Evolutionary conservation across 106 monocot species (phyloP), one percentile per base, ranked within the genome.

Genomic region (Narthecium ossifragum): DNA sequence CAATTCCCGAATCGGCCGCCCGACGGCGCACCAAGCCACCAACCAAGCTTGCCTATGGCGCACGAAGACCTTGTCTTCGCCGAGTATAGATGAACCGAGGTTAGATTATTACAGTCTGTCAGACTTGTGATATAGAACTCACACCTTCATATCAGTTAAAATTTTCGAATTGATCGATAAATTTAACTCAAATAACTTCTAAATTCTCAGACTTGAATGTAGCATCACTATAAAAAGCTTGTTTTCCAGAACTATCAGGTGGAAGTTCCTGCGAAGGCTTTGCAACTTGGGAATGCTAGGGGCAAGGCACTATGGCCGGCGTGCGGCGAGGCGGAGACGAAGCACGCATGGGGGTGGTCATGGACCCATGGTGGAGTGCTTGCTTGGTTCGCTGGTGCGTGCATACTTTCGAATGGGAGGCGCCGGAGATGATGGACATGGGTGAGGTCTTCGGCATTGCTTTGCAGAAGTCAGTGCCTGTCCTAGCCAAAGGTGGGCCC

Each of bases 241-340:
- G 48, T 36, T 10, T 10, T n/a, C n/a, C n/a, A n/a, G n/a, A n/a
- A n/a, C n/a, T n/a, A n/a, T n/a, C 48, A 20, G 55, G 28, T 78
- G 71, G 78, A 57, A 67, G 31, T 48, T 59, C 36, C 55, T 67
- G 14, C 78, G 78, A 18, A 57, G 30, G 43, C 31, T 73, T n/a
- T 57, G 30, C 62, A 49, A 50, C 68, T 8, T 57, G n/a, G 49
- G 73, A 31, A 50, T 78, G 14, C 67, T 78, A 2, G 53, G 61
- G n/a, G 2, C 52, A 10, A 10, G 3, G 18, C 51, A 11, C 54
- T 46, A 22, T 53, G 0, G 53, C 57, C 2, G 75, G 61, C 5
- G 63, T 56, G 69, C 56, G 10, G 75, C 69, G 33, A 24, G 69
- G 24, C 34, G 53, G 6, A 9, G n/a, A n/a, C 0, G 73, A 60